Evolutionary conservation across 805 yeast genomes (phyloP).

Genomic region (Naumovozyma castellii): DNA sequence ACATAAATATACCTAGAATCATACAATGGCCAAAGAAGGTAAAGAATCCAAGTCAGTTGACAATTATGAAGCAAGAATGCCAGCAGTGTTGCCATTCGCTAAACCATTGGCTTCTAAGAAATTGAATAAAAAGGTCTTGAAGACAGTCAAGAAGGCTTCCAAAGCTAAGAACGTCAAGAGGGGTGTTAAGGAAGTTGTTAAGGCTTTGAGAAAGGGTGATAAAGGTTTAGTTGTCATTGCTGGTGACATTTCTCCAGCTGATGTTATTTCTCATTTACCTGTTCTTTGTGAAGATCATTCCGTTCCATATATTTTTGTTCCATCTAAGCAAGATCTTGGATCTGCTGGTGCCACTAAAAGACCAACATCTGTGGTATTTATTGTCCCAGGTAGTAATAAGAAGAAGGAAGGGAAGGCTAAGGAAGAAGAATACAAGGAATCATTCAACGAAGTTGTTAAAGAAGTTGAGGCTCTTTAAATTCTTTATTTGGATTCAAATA

Average conservation of each 20-base stretch:
- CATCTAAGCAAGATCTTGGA: slow-evolving; percentile 96
- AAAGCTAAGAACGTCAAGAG: slow-evolving; percentile 97
- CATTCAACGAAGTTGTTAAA: slow-evolving; percentile 87
- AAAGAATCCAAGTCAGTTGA: slow-evolving; percentile 38
- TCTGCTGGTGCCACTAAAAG: slow-evolving; percentile 98
- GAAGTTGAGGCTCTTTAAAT: slow-evolving; percentile 48
- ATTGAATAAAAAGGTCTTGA: slow-evolving; percentile 86
- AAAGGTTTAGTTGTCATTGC: slow-evolving; percentile 95
- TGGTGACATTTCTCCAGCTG: slow-evolving; percentile 96
- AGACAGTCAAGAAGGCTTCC: slow-evolving; percentile 94
- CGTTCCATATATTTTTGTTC: slow-evolving; percentile 88
- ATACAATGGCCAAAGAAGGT: slow-evolving; percentile 9
- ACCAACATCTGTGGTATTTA: slow-evolving; percentile 96
- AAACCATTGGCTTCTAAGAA: slow-evolving; percentile 93
- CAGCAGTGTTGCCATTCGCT: slow-evolving; percentile 88
- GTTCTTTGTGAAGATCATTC: slow-evolving; percentile 90
- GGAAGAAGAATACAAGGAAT: slow-evolving; percentile 83
- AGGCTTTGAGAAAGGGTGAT: slow-evolving; percentile 95
- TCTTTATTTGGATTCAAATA: slow-evolving; percentile 12
- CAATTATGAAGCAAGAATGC: slow-evolving; percentile 85
- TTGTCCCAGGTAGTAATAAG: slow-evolving; percentile 91
- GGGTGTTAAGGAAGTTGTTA: slow-evolving; percentile 98
- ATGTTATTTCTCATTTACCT: slow-evolving; percentile 94
- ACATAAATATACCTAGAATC: too few relatives aligned
- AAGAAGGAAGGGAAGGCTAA: slow-evolving; percentile 60